Evolutionary conservation across 2,329 filamentous ascomycete species (phyloP), one percentile per base, ranked within the genome.

Genomic region (Helotiales sp.): DNA sequence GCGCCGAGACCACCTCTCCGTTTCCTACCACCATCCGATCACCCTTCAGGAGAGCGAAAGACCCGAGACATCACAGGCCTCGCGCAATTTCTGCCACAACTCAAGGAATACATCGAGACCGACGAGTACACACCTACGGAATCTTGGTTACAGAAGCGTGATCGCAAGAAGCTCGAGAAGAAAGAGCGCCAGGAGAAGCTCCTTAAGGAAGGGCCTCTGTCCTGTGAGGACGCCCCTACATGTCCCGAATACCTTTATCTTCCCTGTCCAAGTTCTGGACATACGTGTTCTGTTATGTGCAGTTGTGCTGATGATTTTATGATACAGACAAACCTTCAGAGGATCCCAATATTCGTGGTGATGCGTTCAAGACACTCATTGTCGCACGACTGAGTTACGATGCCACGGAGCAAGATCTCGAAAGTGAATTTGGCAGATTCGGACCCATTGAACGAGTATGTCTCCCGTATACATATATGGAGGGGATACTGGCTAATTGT

Each of bases 281-380:
- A 63, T 54, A 27, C 38, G 36, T 54, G 52, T 56, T 55, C 49
- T 29, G 44, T 55, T 10, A 55, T 34, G 44, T 52, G n/a, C 31
- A 52, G 2, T 40, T 55, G n/a, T 66, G 53, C 66, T 70, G 51
- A 70, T 44, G 40, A 25, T 15, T n/a, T 54, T 52, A 29, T 33
- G 5, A 27, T 63, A 34, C 64, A 93, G 93, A 90, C 75, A 90
- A 93, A 63, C 93, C 95, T 6, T 77, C 80, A 24, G 87, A 95
- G 34, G 95, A 99, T 70, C 84, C 89, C 12, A 95, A 97, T 68
- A 88, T 96, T 64, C 86, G 92, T 63, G 93, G 95, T 56, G 93
- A 98, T 76, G 89, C 93, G 1, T 97, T 95, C 80, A 96, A 91
- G 76, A 99, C 95, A 13, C 80, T 99, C 51, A 96, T 99, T 69